A percentile compares a stretch with the other conserved stretches of the same genome.
phyloP scores from a whole-genome alignment of 148 eudicot species.

The Hydrangea macrophylla region DNA sequence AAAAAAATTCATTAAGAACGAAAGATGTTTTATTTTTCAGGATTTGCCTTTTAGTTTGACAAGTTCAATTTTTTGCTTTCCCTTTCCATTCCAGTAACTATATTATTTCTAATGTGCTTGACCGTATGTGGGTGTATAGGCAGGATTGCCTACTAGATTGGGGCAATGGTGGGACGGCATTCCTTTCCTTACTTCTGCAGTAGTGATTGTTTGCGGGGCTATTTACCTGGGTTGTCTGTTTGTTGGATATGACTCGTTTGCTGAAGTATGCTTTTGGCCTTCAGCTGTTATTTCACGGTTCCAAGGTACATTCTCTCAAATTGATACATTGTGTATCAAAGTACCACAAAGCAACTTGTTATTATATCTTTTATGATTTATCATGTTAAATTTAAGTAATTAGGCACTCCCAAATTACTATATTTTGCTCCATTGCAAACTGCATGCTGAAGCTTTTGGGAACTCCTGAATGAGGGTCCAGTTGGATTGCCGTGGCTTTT shows the following conservation, averaged over 20 bases:
- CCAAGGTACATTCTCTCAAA: slow-evolving; percentile 57
- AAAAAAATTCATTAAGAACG: background rate
- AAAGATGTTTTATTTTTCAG: slow-evolving; percentile 5
- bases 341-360: background rate
- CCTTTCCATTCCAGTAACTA: background rate
- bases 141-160: slow-evolving; percentile 67
- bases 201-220: slow-evolving; percentile 68
- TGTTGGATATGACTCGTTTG: slow-evolving; percentile 84
- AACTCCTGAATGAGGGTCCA: too few relatives aligned
- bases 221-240: slow-evolving; percentile 86
- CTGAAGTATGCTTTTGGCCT: slow-evolving; percentile 88
- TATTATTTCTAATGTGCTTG: background rate
- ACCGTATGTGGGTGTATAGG: slow-evolving; percentile 41
- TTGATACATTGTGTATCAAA: background rate
- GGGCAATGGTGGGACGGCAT: slow-evolving; percentile 96
- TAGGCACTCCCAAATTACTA: too few relatives aligned
- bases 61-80: background rate
- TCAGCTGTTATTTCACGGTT: slow-evolving; percentile 68
- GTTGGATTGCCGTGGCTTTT: too few relatives aligned
- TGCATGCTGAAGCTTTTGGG: too few relatives aligned
- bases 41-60: too few relatives aligned
- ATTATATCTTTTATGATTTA: too few relatives aligned
- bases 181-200: slow-evolving; percentile 84
- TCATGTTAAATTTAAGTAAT: too few relatives aligned
- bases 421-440: too few relatives aligned